Evolutionary conservation across 2,329 filamentous ascomycete genomes (phyloP).

Genomic region (Exophiala viscosa): DNA sequence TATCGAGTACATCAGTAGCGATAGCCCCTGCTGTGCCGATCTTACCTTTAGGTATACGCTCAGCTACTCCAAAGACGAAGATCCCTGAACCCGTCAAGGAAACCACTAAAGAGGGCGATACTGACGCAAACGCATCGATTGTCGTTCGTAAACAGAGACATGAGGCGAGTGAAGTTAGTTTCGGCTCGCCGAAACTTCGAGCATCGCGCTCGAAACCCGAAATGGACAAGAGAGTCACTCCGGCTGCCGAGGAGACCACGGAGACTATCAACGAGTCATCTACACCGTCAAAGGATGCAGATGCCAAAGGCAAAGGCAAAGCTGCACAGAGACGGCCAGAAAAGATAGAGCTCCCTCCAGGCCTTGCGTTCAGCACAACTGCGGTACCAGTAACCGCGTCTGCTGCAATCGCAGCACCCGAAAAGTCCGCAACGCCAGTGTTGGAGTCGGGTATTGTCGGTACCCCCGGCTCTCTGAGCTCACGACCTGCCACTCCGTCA

Average conservation of each 20-base stretch:
- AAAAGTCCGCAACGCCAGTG: conserved; percentile 16
- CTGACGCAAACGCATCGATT: conserved; percentile 2
- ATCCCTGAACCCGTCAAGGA: conserved; percentile 12
- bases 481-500: conserved; percentile 16
- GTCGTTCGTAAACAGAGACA: conserved; percentile 2
- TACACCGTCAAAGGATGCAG: not conserved
- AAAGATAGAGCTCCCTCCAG: conserved; percentile 15
- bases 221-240: not conserved
- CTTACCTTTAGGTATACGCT: conserved; percentile 25
- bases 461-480: conserved; percentile 19
- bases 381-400: not conserved
- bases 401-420: not conserved
- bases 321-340: conserved; percentile 6
- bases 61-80: conserved; percentile 29
- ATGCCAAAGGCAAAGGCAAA: conserved; percentile 31
- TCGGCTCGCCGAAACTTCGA: conserved; percentile 39
- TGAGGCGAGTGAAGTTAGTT: conserved; percentile 37
- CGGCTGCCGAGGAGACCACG: conserved; percentile 1
- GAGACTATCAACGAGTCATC: conserved; percentile 1
- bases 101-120: not conserved
- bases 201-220: conserved; percentile 6
- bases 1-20: conserved; percentile 31
- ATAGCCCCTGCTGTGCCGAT: conserved; percentile 35
- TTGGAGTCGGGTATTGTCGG: conserved; percentile 13
- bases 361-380: not conserved